Conservation (phyloP, 805 yeast species). For the Metschnikowia bowlesiae region DNA sequence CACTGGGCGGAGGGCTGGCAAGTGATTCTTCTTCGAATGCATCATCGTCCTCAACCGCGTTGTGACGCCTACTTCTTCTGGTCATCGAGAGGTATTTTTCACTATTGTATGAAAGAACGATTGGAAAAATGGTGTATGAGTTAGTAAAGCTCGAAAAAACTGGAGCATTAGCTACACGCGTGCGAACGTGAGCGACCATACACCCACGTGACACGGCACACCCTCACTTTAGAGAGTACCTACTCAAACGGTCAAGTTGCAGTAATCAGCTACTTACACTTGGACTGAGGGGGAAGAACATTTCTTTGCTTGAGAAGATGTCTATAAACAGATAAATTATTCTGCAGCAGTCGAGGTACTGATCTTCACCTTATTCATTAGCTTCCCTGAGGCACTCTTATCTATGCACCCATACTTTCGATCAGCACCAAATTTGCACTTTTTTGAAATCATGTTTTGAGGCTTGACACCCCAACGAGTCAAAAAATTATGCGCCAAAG, state of each 20-base stretch:
- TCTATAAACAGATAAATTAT: background rate
- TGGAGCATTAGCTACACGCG: conserved; percentile 1
- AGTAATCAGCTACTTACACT: background rate
- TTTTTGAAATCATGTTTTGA: conserved; percentile 38
- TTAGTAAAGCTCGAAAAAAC: background rate
- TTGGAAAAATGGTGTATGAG: conserved; percentile 9
- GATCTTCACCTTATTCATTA: conserved; percentile 13
- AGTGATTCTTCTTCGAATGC: background rate
- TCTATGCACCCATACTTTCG: conserved; percentile 7
- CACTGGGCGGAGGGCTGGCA: conserved; percentile 1
- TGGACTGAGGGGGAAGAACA: background rate
- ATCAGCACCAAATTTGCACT: conserved; percentile 56
- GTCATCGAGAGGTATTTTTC: conserved; percentile 13
- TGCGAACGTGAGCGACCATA: conserved; percentile 1
- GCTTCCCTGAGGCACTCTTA: conserved; percentile 4
- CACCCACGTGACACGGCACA: background rate
- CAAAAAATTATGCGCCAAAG: conserved; percentile 52
- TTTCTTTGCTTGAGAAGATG: too few relatives aligned
- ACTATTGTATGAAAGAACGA: conserved; percentile 14
- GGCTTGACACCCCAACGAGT: conserved; percentile 51
- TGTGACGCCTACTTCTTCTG: conserved; percentile 14
- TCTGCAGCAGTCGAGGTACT: background rate
- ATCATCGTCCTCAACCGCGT: conserved; percentile 10
- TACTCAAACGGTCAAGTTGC: background rate
- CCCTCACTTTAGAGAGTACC: background rate